A percentile compares a stretch with the other conserved stretches of the same genome.
phyloP scores from a whole-genome alignment of 2,329 filamentous ascomycete species.

The Stagonosporopsis vannaccii region DNA sequence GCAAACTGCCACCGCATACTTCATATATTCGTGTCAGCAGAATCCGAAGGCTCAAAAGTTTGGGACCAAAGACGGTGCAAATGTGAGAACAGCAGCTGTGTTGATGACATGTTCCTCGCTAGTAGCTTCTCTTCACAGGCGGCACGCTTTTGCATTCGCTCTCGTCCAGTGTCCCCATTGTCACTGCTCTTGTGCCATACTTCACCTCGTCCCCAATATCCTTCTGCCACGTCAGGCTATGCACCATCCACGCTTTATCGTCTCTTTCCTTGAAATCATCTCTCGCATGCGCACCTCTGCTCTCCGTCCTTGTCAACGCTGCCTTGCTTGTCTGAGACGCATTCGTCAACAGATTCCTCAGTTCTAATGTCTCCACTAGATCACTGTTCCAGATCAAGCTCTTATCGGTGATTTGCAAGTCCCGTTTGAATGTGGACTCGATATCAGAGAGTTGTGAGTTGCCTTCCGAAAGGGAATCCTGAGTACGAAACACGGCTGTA shows the following conservation, averaged over 20 bases:
- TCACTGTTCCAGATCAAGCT: conserved; percentile 60
- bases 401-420: conserved; percentile 52
- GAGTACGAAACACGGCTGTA: conserved; percentile 56
- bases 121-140: conserved; percentile 48
- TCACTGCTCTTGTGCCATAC: conserved; percentile 53
- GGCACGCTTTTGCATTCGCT: conserved; percentile 51
- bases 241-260: conserved; percentile 56
- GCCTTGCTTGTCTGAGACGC: conserved; percentile 57
- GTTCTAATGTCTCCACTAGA: conserved; percentile 57
- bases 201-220: conserved; percentile 50
- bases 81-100: not conserved
- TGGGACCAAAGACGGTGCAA: not conserved
- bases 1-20: not conserved
- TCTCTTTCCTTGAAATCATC: conserved; percentile 56
- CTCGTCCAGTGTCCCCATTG: conserved; percentile 55
- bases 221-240: conserved; percentile 57
- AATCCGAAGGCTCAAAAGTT: not conserved
- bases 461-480: conserved; percentile 47
- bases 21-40: not conserved
- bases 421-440: conserved; percentile 45
- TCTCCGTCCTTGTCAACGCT: conserved; percentile 55
- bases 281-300: conserved; percentile 56
- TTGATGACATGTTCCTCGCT: not conserved
- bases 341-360: conserved; percentile 57
- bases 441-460: conserved; percentile 44